phyloP scores from a whole-genome alignment of 306 rosid species.

The Quercus dentata region DNA sequence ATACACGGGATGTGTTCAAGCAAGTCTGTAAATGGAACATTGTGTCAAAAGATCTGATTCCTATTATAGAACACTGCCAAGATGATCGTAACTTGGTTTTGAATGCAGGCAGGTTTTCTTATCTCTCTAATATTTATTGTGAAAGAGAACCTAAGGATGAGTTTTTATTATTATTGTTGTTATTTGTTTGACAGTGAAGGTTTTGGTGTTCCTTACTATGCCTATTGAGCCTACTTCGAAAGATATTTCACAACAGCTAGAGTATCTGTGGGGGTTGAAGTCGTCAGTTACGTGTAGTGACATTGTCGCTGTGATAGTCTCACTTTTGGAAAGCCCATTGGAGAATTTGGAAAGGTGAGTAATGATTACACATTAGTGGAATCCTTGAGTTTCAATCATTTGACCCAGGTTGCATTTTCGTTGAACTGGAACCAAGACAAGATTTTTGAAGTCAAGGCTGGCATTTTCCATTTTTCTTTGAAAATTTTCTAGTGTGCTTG shows the following conservation, averaged over 20 bases:
- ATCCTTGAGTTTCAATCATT: background rate
- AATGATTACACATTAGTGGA: background rate
- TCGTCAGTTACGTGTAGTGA: constrained; percentile 65
- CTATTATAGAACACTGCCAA: constrained; percentile 64
- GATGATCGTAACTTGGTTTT: constrained; percentile 68
- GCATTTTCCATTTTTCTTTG: background rate
- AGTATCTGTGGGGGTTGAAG: constrained; percentile 80
- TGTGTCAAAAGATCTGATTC: constrained; percentile 67
- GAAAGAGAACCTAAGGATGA: background rate
- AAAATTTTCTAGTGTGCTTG: background rate
- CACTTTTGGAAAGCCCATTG: constrained; percentile 72
- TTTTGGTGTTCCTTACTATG: constrained; percentile 91
- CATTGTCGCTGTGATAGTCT: constrained; percentile 53
- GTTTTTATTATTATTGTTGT: background rate
- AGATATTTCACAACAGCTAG: constrained; percentile 71
- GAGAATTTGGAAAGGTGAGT: constrained; percentile 85
- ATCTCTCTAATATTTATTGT: background rate
- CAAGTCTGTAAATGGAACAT: constrained; percentile 90
- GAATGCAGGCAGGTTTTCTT: constrained; percentile 55
- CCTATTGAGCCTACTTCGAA: constrained; percentile 76
- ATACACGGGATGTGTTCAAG: constrained; percentile 76
- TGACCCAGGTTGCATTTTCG: background rate
- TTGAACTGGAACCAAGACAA: background rate
- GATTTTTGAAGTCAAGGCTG: background rate
- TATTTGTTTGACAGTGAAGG: constrained; percentile 57